Evolutionary conservation across 306 rosid species (phyloP), one percentile per base, ranked within the genome.

Genomic region (Lathyrus aphaca): DNA sequence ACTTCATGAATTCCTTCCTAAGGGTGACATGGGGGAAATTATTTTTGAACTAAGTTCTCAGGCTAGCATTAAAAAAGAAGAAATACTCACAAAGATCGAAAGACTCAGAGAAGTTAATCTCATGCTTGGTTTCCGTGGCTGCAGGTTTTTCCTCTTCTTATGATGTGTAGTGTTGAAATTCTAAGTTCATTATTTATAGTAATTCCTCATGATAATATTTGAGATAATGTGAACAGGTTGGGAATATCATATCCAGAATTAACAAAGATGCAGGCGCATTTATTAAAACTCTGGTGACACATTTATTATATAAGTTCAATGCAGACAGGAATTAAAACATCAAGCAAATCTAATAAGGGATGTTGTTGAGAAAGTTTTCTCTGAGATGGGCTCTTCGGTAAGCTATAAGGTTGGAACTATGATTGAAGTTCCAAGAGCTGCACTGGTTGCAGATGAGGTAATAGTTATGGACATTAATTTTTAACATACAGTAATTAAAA

Each of bases 381-480:
- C 88, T 15, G 97, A 95, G 85, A 89, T 80, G 92, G 91, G 81
- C 49, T 80, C 96, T 50, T 73, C 95, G 67, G 21, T 94, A 74
- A 80, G 57, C 80, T 94, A 83, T 65, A 94, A 91, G 81, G 92
- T 94, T 10, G 99, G 99, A 66, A 94, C 99, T 38, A 94, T 94
- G 99, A 94, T 91, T 62, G 99, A 94, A 86, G 83, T 94, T 77
- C 99, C 99, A 59, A 86, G 99, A 86, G 97, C 97, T 46, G 96
- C 96, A 37, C 81, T 91, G 14, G 76, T 94, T 77, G 99, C 99
- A 48, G 97, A 94, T 74, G 97, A 94, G 97, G 96, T 91, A 78
- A 73, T 17, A 23, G 35, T 66, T 54, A 18, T 50, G 18, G 10
- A 3, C 8, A 3, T 49, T 17, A 0, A 17, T 8, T 64, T 67